These are phyloP conservation scores for Hyaloperonospora arabidopsidis DNA, from an alignment of 352 stramenopile species.

Conservation along the genomic window DNA sequence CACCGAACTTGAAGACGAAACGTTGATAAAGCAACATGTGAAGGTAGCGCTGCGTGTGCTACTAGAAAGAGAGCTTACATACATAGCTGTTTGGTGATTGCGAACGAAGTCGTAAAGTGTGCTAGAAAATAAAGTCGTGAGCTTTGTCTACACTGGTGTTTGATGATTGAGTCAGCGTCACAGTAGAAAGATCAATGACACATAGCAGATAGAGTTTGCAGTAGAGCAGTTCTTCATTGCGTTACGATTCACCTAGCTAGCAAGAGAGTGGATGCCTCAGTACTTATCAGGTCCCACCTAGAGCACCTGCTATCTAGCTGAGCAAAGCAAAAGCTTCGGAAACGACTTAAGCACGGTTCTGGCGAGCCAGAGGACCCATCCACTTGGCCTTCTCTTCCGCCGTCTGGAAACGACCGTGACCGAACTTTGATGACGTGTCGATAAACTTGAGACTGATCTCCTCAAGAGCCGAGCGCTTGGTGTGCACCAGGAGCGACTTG, in stretches of 20 bases:
- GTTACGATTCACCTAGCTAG: slow-evolving; percentile 18
- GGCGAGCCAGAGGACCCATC: slow-evolving; percentile 92
- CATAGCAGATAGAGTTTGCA: slow-evolving; percentile 18
- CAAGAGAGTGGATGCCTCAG: slow-evolving; percentile 17
- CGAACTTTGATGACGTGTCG: slow-evolving; percentile 98
- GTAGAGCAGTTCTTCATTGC: slow-evolving; percentile 35
- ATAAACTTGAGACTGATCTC: slow-evolving; percentile 94
- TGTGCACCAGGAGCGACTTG: slow-evolving; percentile 97
- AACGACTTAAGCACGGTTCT: slow-evolving; percentile 79
- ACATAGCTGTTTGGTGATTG: too few relatives aligned
- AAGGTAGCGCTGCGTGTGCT: too few relatives aligned
- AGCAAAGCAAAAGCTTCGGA: slow-evolving; percentile 13
- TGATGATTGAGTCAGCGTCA: neutral
- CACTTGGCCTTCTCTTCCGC: slow-evolving; percentile 99
- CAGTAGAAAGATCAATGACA: slow-evolving; percentile 6
- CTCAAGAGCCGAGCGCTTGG: slow-evolving; percentile 95
- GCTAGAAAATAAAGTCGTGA: too few relatives aligned
- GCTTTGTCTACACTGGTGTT: too few relatives aligned
- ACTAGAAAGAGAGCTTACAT: too few relatives aligned
- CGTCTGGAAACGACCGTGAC: slow-evolving; percentile 99
- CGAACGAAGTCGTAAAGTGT: too few relatives aligned
- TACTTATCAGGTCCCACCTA: slow-evolving; percentile 17
- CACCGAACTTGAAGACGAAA: slow-evolving; percentile 6
- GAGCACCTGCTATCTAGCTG: slow-evolving; percentile 14
- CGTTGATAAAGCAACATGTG: too few relatives aligned